Base-by-base conservation (phyloP, 805 yeast species). In the Wickerhamomyces sydowiorum region DNA sequence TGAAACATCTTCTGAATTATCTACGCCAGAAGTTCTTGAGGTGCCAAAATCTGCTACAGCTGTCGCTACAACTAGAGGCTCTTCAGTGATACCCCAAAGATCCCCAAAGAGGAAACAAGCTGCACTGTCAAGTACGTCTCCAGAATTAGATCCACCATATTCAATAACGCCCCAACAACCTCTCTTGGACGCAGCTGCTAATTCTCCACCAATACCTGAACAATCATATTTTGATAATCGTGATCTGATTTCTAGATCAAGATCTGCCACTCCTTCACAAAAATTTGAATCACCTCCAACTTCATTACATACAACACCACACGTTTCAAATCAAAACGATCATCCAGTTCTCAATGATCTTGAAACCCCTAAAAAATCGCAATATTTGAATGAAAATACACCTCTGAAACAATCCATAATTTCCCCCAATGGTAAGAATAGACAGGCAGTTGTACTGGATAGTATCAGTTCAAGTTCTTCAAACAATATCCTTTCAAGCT, bases 391-490 rank as follows among this genome's bases (percentile, higher is more conserved):
- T 7, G 35, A 32, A 19, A 17, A 15, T 7, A 20, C 35, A 14
- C 34, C 35, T 7, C 4, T 29, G 20, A 12, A 22, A 22, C 34
- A 41, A 7, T 4, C 37, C 3, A 23, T 38, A 3, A 36, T 41
- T 18, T 50, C 57, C 5, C 56, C 58, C 9, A 49, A 47, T 30
- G 50, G 47, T 10, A 24, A 24, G 15, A 52, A 56, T 29, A 47
- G 61, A 40, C 50, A 55, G 30, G 61, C 53, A 1, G 48, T 47
- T n/a, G 51, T 56, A 3, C 24, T 55, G 15, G 59, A 52, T 18
- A 43, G 43, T n/a, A 14, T 48, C 12, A 50, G 56, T 12, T 51
- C 58, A 2, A 43, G 48, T 10, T 52, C 57, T 13, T 52, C 59
- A 6, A 47, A 29, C 27, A 56, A 53, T 35, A 49, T 53, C 10